Evolutionary conservation across 177 flowering plant species (phyloP).

Genomic region (Vitis hybrid): DNA sequence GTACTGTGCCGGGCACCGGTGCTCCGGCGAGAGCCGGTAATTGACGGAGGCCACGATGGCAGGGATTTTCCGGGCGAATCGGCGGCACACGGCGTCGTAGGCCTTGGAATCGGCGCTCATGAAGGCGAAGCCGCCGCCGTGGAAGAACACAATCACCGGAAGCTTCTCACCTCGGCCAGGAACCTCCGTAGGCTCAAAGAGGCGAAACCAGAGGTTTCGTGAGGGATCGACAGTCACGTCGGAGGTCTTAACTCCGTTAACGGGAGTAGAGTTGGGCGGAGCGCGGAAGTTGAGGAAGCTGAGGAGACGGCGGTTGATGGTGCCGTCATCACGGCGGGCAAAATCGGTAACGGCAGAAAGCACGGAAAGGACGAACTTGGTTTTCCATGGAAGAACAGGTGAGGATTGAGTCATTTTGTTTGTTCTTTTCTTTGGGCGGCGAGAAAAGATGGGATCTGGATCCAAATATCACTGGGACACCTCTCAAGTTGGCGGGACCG

Average conservation of each 20-base stretch:
- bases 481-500: too few relatives aligned
- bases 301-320: slow-evolving; percentile 33
- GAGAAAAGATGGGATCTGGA: not conserved
- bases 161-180: not conserved
- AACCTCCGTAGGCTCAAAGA: slow-evolving; percentile 27
- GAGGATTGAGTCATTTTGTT: too few relatives aligned
- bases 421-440: too few relatives aligned
- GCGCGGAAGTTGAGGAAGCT: slow-evolving; percentile 17
- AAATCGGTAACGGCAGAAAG: slow-evolving; percentile 11
- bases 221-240: slow-evolving; percentile 30
- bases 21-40: slow-evolving; percentile 36
- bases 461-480: too few relatives aligned
- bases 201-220: slow-evolving; percentile 39
- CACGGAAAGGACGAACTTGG: slow-evolving; percentile 5
- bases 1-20: slow-evolving; percentile 27
- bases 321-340: slow-evolving; percentile 20
- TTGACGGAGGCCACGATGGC: slow-evolving; percentile 36
- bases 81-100: slow-evolving; percentile 32
- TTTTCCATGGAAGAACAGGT: slow-evolving; percentile 25
- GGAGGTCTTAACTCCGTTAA: slow-evolving; percentile 28
- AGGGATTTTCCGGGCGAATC: slow-evolving; percentile 20
- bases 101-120: slow-evolving; percentile 15
- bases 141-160: slow-evolving; percentile 41
- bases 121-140: slow-evolving; percentile 42
- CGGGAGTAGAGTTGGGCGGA: slow-evolving; percentile 20